Evolutionary conservation across 1,284 basidiomycete genomes (phyloP).

Genomic region (Ceratobasidium sp.): DNA sequence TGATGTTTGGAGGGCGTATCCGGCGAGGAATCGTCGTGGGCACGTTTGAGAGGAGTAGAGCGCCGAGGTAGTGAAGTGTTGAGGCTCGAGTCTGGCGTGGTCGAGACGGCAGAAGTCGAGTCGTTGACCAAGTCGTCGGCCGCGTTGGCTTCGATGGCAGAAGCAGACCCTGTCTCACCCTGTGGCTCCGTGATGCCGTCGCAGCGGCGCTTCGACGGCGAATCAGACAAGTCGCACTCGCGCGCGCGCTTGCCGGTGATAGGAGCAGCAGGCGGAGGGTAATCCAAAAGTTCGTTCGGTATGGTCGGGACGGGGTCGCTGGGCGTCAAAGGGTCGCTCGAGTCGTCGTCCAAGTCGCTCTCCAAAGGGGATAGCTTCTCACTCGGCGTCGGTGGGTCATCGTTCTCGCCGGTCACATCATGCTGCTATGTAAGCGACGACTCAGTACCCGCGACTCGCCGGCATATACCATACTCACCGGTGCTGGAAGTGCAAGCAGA

Average conservation of each 20-base stretch:
- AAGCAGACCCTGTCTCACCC: background rate
- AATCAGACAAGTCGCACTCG: background rate
- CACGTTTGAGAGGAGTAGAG: background rate
- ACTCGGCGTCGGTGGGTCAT: background rate
- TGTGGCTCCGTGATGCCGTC: background rate
- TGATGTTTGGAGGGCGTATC: background rate
- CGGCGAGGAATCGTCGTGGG: background rate
- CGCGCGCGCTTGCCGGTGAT: background rate
- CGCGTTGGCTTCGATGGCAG: background rate
- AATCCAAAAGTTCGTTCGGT: background rate
- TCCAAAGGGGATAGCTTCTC: background rate
- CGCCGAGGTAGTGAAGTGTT: background rate
- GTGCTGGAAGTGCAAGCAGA: background rate
- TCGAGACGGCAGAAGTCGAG: background rate
- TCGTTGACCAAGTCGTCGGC: background rate
- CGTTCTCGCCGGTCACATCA: background rate
- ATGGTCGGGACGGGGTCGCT: background rate
- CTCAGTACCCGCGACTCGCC: background rate
- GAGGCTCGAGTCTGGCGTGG: background rate
- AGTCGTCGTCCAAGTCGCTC: background rate
- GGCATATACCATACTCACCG: background rate
- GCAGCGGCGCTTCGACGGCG: background rate
- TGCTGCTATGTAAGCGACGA: background rate
- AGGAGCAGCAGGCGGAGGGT: background rate
- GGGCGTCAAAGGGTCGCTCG: background rate